Evolutionary conservation across 2,329 filamentous ascomycete species (phyloP), one percentile per base, ranked within the genome.

Genomic region (Alternaria brassicicola): DNA sequence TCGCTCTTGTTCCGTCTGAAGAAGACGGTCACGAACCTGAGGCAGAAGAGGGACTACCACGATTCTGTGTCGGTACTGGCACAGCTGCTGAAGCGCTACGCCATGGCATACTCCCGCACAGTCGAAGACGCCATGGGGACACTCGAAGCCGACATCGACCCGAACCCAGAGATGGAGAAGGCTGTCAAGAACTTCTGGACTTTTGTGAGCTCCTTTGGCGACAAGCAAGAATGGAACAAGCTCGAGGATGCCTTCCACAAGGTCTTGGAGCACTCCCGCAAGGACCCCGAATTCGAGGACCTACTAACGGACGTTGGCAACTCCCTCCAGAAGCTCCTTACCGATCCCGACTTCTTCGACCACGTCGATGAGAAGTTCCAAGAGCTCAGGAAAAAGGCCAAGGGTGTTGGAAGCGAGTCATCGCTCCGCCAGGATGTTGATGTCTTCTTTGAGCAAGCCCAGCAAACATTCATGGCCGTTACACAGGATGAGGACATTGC

Each of bases 281-380:
- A 87, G 31, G 92, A 97, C 67, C 90, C 91, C 0, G 88, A 95
- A 52, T 95, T 97, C 59, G 92, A 97, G 68, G 81, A 87, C 13
- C 79, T 97, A 25, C 86, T 96, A 72, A 83, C 83, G 21, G 87
- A 96, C 43, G 80, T 93, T 28, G 90, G 89, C 10, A 86, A 88
- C 53, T 86, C 90, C 4, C 77, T 97, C 4, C 89, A 96, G 70
- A 88, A 89, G 62, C 88, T 97, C 75, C 80, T 98, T 39, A 95
- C 88, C 0, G 90, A 97, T 61, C 93, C 94, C 0, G 85, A 88
- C 4, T 97, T 97, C 77, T 91, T 96, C 69, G 90, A 93, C 45
- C 84, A 91, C 36, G 87, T 88, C 0, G 86, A 90, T 4, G 85
- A 88, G 61, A 86, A 90, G 61, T 82, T 89, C 53, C 78, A 85